Evolutionary conservation across 352 stramenopile species (phyloP).

Genomic region (Salisapilia sapeloensis): DNA sequence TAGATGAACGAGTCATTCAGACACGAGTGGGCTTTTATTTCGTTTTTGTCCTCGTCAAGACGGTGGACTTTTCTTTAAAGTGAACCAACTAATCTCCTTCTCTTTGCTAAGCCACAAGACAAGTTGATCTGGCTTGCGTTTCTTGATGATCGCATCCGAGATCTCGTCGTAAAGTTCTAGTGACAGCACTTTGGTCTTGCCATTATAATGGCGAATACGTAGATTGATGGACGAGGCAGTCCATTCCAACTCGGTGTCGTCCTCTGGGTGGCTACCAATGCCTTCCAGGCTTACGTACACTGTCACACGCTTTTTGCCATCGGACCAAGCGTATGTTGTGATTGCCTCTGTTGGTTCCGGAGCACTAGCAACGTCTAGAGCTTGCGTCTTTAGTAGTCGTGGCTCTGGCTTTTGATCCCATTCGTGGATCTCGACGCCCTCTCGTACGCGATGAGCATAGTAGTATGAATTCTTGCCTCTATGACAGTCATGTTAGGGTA

Average conservation of each 20-base stretch:
- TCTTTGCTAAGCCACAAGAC: slow-evolving; percentile 61
- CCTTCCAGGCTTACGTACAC: slow-evolving; percentile 53
- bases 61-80: slow-evolving; percentile 65
- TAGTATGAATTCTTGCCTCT: slow-evolving; percentile 80
- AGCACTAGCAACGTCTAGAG: slow-evolving; percentile 8
- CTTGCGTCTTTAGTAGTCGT: slow-evolving; percentile 50
- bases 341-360: slow-evolving; percentile 30
- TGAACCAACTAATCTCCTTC: slow-evolving; percentile 64
- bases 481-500: too few species aligned
- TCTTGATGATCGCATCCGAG: slow-evolving; percentile 43
- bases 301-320: slow-evolving; percentile 64
- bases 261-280: slow-evolving; percentile 42
- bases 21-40: neutral
- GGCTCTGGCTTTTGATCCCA: slow-evolving; percentile 67
- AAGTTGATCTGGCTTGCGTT: slow-evolving; percentile 68
- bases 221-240: slow-evolving; percentile 30
- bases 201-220: slow-evolving; percentile 38
- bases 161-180: slow-evolving; percentile 75
- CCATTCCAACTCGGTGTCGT: slow-evolving; percentile 55
- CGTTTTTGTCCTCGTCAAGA: too few species aligned
- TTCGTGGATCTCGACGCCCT: slow-evolving; percentile 60
- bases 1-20: neutral
- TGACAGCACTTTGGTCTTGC: slow-evolving; percentile 49
- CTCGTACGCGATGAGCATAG: slow-evolving; percentile 74
- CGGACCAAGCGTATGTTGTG: slow-evolving; percentile 65